Percentiles rank a stretch among this genome's conserved stretches.
Evolutionary conservation across 192 early-diverging fungal genomes (phyloP).

Genomic region (Obelidium mucronatum): DNA sequence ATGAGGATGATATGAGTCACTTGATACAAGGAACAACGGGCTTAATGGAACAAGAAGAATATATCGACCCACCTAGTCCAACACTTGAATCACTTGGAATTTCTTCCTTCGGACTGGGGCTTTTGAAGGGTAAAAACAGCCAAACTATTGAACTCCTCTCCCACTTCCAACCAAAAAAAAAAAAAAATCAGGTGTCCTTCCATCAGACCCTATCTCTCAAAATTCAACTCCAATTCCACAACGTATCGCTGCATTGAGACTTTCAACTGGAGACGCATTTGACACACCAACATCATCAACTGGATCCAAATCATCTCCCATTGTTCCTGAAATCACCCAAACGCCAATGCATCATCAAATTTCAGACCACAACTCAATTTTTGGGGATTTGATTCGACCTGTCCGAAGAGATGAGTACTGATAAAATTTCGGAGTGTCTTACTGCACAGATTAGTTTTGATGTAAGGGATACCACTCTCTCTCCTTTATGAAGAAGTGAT

Average conservation of each 20-base stretch:
- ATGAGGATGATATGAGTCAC: background rate
- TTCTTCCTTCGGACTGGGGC: slow-evolving; percentile 2
- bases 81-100: slow-evolving; percentile 26
- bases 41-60: background rate
- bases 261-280: no score
- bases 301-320: slow-evolving; percentile 9
- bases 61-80: slow-evolving; percentile 19
- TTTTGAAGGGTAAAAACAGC: slow-evolving; percentile 13
- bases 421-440: background rate
- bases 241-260: background rate
- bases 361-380: slow-evolving; percentile 21
- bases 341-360: slow-evolving; percentile 24
- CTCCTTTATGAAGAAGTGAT: background rate
- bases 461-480: background rate
- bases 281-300: no score
- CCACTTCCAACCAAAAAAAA: no score
- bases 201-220: background rate
- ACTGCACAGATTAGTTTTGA: slow-evolving; percentile 15
- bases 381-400: slow-evolving; percentile 30
- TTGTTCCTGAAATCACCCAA: slow-evolving; percentile 24
- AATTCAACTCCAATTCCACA: slow-evolving; percentile 1
- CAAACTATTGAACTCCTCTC: background rate
- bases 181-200: background rate
- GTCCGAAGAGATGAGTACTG: background rate
- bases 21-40: background rate